phyloP scores from a whole-genome alignment of 1,139 yeast genomes.

The Suhomyces guaymorum region DNA sequence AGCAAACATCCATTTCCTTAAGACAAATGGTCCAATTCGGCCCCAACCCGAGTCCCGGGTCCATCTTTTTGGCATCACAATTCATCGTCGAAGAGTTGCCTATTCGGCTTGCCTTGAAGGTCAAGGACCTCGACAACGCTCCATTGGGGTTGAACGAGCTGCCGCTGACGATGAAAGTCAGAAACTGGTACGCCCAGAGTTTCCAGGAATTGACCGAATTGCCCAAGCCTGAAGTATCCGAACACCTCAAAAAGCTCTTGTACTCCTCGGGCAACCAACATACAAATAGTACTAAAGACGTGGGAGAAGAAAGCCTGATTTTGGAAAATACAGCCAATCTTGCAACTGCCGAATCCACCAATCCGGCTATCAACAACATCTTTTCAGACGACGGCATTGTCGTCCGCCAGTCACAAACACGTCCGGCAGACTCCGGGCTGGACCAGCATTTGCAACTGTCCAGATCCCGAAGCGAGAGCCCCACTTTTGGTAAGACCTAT shows the following conservation, averaged over 20 bases:
- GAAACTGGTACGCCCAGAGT: conserved; percentile 90
- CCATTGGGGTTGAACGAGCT: conserved; percentile 73
- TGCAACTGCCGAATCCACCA: conserved; percentile 32
- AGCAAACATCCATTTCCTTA: conserved; percentile 82
- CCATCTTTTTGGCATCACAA: conserved; percentile 79
- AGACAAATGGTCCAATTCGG: conserved; percentile 96
- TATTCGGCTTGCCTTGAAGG: conserved; percentile 81
- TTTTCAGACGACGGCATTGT: conserved; percentile 55
- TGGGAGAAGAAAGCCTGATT: conserved; percentile 4
- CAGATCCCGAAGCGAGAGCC: conserved; percentile 17
- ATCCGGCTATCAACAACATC: conserved; percentile 47
- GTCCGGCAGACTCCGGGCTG: conserved; percentile 10
- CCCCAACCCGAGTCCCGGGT: conserved; percentile 72
- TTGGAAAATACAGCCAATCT: conserved; percentile 27
- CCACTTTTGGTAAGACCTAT: conserved; percentile 56
- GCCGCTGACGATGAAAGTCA: conserved; percentile 75
- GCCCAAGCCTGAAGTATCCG: conserved; percentile 50
- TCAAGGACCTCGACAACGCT: conserved; percentile 77
- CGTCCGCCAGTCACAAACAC: too few relatives aligned
- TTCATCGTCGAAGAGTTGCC: conserved; percentile 88
- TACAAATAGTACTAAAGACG: conserved; percentile 8
- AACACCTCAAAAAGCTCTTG: conserved; percentile 39
- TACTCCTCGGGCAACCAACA: conserved; percentile 15
- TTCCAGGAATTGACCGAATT: conserved; percentile 75
- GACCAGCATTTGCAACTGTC: conserved; percentile 5